Conservation (phyloP, 768 basidiomycete species). For the Lentinula raphanica region DNA sequence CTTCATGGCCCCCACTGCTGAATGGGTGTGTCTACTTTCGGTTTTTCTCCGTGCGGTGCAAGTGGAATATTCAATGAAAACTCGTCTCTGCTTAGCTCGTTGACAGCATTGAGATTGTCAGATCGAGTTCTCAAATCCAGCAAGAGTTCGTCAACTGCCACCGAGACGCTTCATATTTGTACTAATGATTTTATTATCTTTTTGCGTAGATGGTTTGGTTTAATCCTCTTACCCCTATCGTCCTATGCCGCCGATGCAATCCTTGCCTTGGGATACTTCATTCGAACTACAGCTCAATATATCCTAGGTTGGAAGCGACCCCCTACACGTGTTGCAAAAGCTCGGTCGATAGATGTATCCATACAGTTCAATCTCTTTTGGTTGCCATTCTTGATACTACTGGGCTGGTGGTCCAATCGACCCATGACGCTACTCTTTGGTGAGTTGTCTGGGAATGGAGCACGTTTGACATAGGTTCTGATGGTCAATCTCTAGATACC, state of each 20-base stretch:
- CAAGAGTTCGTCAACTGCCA: constrained; percentile 41
- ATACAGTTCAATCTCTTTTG: constrained; percentile 77
- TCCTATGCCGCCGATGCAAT: constrained; percentile 71
- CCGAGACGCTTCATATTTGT: background rate
- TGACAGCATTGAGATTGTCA: constrained; percentile 54
- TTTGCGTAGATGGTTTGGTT: constrained; percentile 59
- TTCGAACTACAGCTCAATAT: constrained; percentile 25
- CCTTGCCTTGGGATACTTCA: constrained; percentile 42
- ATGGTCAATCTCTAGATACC: too few relatives aligned
- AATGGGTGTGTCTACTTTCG: constrained; percentile 48
- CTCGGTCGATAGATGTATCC: constrained; percentile 67
- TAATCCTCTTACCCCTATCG: constrained; percentile 65
- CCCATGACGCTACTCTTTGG: constrained; percentile 68
- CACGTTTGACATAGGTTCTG: too few relatives aligned
- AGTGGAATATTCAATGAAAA: background rate
- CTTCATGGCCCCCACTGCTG: constrained; percentile 64
- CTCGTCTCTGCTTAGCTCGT: constrained; percentile 41
- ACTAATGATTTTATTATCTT: background rate
- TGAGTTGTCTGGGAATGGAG: constrained; percentile 25
- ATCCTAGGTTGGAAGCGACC: constrained; percentile 34
- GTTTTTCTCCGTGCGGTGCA: background rate
- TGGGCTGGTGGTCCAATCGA: constrained; percentile 61
- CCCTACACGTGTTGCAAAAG: constrained; percentile 46
- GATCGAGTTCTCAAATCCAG: constrained; percentile 34
- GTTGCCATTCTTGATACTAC: constrained; percentile 66